Percentiles rank a stretch among this genome's conserved stretches.
These are phyloP conservation scores for Citrus inodora DNA, from an alignment of 345 rosid species.

Conservation along the genomic window DNA sequence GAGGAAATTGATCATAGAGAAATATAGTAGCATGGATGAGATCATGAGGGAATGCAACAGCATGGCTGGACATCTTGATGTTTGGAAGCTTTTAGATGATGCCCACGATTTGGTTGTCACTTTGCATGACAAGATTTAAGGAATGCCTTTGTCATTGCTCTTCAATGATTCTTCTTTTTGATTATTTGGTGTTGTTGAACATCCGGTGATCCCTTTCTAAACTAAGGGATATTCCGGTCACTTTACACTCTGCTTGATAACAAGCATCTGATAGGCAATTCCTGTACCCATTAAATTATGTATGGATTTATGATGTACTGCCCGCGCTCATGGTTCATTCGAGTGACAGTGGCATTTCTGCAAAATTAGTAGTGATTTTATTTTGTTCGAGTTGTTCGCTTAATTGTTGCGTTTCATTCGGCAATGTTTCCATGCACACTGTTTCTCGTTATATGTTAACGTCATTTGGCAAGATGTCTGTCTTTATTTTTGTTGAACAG, in stretches of 20 bases:
- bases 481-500: neutral
- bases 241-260: neutral
- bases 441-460: neutral
- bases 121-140: slow-evolving; percentile 73
- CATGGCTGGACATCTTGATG: slow-evolving; percentile 87
- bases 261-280: slow-evolving; percentile 10
- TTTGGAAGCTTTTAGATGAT: slow-evolving; percentile 96
- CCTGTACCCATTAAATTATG: slow-evolving; percentile 8
- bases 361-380: slow-evolving; percentile 8
- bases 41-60: slow-evolving; percentile 91
- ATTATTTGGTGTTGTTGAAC: neutral
- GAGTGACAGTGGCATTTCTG: slow-evolving; percentile 21
- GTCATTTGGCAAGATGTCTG: neutral
- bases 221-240: slow-evolving; percentile 1
- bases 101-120: slow-evolving; percentile 86
- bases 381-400: neutral
- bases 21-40: slow-evolving; percentile 93
- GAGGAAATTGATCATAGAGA: slow-evolving; percentile 84
- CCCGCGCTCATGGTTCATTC: slow-evolving; percentile 21
- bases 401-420: neutral
- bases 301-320: slow-evolving; percentile 13
- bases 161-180: neutral
- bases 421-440: neutral
- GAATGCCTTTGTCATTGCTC: neutral
- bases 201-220: slow-evolving; percentile 16